These are phyloP conservation scores for Pezicula carpinea DNA, from an alignment of 2,329 filamentous ascomycete species.

Conservation along the genomic window DNA sequence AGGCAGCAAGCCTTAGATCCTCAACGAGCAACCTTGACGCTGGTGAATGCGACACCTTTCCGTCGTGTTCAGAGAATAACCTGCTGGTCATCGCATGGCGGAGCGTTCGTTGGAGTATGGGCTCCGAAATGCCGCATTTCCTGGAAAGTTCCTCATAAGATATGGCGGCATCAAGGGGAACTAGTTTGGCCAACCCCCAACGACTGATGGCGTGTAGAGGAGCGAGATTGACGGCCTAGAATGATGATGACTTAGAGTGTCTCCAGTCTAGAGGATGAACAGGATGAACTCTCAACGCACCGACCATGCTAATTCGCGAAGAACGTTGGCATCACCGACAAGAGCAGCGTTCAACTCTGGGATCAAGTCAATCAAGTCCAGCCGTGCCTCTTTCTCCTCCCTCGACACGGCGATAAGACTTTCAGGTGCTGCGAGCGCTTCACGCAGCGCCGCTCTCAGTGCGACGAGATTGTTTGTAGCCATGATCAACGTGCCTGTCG, in stretches of 20 bases:
- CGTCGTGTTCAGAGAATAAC: constrained; percentile 27
- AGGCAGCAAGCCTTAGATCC: constrained; percentile 26
- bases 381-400: constrained; percentile 9
- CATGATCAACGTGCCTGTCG: neutral
- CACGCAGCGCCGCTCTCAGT: constrained; percentile 6
- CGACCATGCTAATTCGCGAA: constrained; percentile 12
- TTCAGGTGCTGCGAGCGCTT: constrained; percentile 4
- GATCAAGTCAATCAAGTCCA: constrained; percentile 13
- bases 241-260: neutral
- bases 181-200: constrained; percentile 15
- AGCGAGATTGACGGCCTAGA: constrained; percentile 4
- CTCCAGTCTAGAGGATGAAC: too few relatives aligned
- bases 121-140: constrained; percentile 3
- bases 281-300: too few relatives aligned
- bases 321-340: constrained; percentile 7
- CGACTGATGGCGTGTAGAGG: constrained; percentile 5
- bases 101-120: constrained; percentile 44
- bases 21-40: constrained; percentile 33
- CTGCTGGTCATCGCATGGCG: constrained; percentile 51
- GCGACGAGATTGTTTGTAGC: constrained; percentile 5
- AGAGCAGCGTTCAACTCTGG: constrained; percentile 8
- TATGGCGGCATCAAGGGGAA: constrained; percentile 41
- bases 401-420: neutral
- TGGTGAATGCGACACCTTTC: constrained; percentile 7
- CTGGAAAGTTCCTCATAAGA: constrained; percentile 34